A percentile compares a stretch with the other conserved stretches of the same genome.
phyloP scores from a whole-genome alignment of 179 eudicot genomes.

The Silene noctiflora region DNA sequence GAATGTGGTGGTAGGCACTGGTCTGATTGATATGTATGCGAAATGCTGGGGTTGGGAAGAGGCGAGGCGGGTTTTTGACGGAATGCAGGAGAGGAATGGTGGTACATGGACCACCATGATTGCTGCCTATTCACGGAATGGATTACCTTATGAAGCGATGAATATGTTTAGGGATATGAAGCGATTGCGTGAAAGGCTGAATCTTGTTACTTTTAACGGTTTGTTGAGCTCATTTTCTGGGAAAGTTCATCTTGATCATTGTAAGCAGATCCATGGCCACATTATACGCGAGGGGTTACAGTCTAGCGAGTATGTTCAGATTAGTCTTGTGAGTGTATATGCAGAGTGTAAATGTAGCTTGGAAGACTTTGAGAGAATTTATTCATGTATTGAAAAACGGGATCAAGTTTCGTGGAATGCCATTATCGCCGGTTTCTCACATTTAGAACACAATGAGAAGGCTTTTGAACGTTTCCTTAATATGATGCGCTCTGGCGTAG shows the following conservation, averaged over 20 bases:
- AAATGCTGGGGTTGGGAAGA: slow-evolving; percentile 41
- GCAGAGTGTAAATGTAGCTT: slow-evolving; percentile 43
- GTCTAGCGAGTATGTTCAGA: slow-evolving; percentile 35
- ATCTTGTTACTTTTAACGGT: slow-evolving; percentile 40
- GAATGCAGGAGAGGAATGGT: slow-evolving; percentile 40
- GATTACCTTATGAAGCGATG: slow-evolving; percentile 42
- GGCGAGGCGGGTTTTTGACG: slow-evolving; percentile 44
- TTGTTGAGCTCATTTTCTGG: slow-evolving; percentile 50
- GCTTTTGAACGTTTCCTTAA: slow-evolving; percentile 39
- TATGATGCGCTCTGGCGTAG: slow-evolving; percentile 50
- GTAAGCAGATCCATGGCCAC: slow-evolving; percentile 49
- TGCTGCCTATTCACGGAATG: slow-evolving; percentile 41
- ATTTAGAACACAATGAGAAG: slow-evolving; percentile 37
- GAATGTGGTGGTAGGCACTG: slow-evolving; percentile 47
- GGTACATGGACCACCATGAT: slow-evolving; percentile 55
- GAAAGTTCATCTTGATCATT: slow-evolving; percentile 40
- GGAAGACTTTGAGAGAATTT: slow-evolving; percentile 38
- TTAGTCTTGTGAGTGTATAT: slow-evolving; percentile 44
- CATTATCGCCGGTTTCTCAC: slow-evolving; percentile 51
- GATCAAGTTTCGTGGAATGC: slow-evolving; percentile 61
- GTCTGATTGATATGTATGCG: slow-evolving; percentile 52
- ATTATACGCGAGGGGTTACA: slow-evolving; percentile 45
- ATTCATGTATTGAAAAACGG: slow-evolving; percentile 36
- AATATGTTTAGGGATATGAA: slow-evolving; percentile 46
- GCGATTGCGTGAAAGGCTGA: slow-evolving; percentile 33